phyloP scores from a whole-genome alignment of 2,329 filamentous ascomycete species.

The Calonectria pauciramosa region DNA sequence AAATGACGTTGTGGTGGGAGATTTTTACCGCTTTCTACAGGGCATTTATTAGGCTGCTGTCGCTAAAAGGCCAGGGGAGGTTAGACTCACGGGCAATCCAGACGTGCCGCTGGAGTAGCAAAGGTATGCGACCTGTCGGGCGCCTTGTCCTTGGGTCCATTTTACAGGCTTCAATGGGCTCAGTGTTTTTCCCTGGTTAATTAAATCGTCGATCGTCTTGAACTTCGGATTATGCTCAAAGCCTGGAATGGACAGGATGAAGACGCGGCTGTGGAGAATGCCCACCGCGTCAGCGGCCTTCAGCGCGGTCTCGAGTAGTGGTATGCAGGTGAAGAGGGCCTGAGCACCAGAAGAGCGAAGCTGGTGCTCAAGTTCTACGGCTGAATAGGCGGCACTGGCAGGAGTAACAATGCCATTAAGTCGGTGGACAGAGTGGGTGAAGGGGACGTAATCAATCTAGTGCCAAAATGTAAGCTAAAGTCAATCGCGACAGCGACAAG shows the following conservation, averaged over 20 bases:
- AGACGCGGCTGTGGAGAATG: slow-evolving; percentile 74
- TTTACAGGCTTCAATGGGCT: slow-evolving; percentile 65
- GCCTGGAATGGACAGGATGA: slow-evolving; percentile 76
- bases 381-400: slow-evolving; percentile 81
- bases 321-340: slow-evolving; percentile 79
- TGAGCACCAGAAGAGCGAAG: slow-evolving; percentile 77
- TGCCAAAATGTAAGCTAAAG: not conserved
- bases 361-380: slow-evolving; percentile 78
- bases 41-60: not conserved
- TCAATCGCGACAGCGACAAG: slow-evolving; percentile 19
- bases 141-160: slow-evolving; percentile 75
- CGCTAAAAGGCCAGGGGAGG: not conserved
- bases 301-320: slow-evolving; percentile 74
- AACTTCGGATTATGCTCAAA: slow-evolving; percentile 57
- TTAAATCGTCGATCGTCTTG: slow-evolving; percentile 76
- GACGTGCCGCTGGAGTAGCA: slow-evolving; percentile 87
- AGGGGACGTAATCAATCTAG: slow-evolving; percentile 80
- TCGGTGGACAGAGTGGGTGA: slow-evolving; percentile 83
- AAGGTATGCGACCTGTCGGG: slow-evolving; percentile 78
- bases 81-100: slow-evolving; percentile 73
- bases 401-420: slow-evolving; percentile 80
- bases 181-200: slow-evolving; percentile 69
- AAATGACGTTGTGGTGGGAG: slow-evolving; percentile 83
- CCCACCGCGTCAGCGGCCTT: slow-evolving; percentile 73
- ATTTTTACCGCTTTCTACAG: slow-evolving; percentile 86